A percentile compares a stretch with the other conserved stretches of the same genome.
Conservation (phyloP, 768 basidiomycete genomes). For the Boletellus ananas region DNA sequence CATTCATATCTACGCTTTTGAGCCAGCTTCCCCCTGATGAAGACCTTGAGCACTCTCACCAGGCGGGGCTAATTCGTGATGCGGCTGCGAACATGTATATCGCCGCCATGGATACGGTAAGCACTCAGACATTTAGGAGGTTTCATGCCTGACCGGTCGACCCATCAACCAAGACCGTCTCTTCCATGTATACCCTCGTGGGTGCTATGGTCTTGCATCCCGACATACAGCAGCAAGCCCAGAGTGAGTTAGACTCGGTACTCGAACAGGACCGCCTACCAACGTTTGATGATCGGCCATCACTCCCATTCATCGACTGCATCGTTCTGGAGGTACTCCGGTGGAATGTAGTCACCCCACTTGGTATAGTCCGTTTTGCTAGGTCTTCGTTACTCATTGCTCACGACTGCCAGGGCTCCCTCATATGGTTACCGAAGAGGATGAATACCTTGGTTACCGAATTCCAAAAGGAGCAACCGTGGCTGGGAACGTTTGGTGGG, state of each 20-base stretch:
- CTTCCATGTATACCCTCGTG: slow-evolving; percentile 8
- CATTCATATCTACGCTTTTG: slow-evolving; percentile 9
- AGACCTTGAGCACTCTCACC: slow-evolving; percentile 1
- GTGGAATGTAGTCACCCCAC: slow-evolving; percentile 11
- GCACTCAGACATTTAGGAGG: not conserved
- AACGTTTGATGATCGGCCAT: slow-evolving; percentile 11
- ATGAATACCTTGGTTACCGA: slow-evolving; percentile 28
- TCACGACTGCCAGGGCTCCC: slow-evolving; percentile 19
- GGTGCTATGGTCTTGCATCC: slow-evolving; percentile 12
- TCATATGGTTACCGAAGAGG: slow-evolving; percentile 34
- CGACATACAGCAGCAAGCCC: slow-evolving; percentile 11
- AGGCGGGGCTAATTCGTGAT: slow-evolving; percentile 11
- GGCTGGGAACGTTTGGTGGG: slow-evolving; percentile 39
- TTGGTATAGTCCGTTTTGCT: not conserved
- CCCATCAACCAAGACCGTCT: slow-evolving; percentile 4
- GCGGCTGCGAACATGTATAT: slow-evolving; percentile 8
- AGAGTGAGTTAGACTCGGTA: slow-evolving; percentile 11
- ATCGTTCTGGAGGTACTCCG: slow-evolving; percentile 11
- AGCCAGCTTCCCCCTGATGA: slow-evolving; percentile 8
- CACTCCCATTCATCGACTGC: slow-evolving; percentile 13
- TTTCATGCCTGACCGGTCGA: not conserved
- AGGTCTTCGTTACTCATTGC: not conserved
- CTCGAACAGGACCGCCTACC: slow-evolving; percentile 9
- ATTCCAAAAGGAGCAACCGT: slow-evolving; percentile 42
- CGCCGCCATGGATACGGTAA: slow-evolving; percentile 12